Evolutionary conservation across 116 monocot species (phyloP), one percentile per base, ranked within the genome.

Genomic region (Phalaenopsis hybrid): DNA sequence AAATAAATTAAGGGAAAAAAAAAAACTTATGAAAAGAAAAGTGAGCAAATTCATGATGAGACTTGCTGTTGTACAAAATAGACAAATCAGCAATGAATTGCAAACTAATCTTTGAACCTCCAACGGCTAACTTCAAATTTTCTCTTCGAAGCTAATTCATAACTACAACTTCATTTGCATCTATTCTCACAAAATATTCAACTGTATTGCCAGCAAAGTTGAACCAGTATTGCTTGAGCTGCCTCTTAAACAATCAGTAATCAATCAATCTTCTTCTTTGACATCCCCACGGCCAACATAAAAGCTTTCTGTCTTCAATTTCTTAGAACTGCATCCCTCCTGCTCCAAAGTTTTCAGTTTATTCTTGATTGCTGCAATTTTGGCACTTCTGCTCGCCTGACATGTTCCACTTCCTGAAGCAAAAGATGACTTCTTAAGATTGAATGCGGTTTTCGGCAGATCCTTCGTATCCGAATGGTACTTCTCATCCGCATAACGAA

Each of bases 341-440:
- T 89, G 90, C 80, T 95, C 99, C 81, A 99, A 75, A 18, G 91
- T 83, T 75, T 90, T 95, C 77, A 99, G 57, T 68, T 95, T 99
- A 48, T 87, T 90, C 81, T 88, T 93, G 73, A 99, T 99, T 55
- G 99, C 99, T 48, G 92, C 93, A 79, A 95, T 95, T 77, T 89
- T 90, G 6, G 91, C 88, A 77, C 74, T 85, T 6, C 89, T 85
- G 61, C 82, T 91, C 50, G 78, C 83, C 25, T 86, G 84, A 23
- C 83, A 83, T 2, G 69, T 81, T 48, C 81, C 81, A 79, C 83
- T 78, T 46, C 88, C 61, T 20, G 79, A 78, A 73, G 58, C 57
- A 63, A 75, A 82, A 20, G 45, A 75, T 4, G 17, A 23, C 33
- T 85, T 90, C 76, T 88, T 94, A 9, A 81, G 58, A 57, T 86